Percentiles rank a stretch among this genome's conserved stretches.
These are phyloP conservation scores for Pholiota conissans DNA, from an alignment of 768 basidiomycete genomes.

Conservation along the genomic window DNA sequence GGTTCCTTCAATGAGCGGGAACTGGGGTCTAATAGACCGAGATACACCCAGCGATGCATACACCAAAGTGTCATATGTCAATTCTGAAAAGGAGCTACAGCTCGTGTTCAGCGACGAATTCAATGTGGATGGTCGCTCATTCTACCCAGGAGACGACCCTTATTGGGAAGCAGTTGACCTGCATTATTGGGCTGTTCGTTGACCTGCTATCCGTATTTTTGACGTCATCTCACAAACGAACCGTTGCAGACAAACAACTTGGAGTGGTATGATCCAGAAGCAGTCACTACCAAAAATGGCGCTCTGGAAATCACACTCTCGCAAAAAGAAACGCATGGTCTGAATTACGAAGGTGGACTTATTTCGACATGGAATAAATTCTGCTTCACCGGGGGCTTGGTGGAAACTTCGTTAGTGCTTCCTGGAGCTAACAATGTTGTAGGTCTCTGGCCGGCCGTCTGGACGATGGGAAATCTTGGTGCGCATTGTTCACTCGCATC, in stretches of 20 bases:
- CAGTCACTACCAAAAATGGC: conserved; percentile 73
- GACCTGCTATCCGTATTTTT: conserved; percentile 1
- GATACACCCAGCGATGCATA: conserved; percentile 69
- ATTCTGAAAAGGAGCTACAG: conserved; percentile 54
- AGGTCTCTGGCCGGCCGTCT: conserved; percentile 80
- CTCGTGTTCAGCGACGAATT: conserved; percentile 92
- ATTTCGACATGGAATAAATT: conserved; percentile 86
- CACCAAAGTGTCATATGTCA: conserved; percentile 49
- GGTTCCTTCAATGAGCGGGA: conserved; percentile 62
- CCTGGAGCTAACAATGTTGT: conserved; percentile 66
- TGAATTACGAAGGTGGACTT: conserved; percentile 74
- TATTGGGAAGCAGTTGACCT: conserved; percentile 86
- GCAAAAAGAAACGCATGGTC: conserved; percentile 62
- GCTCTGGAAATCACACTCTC: conserved; percentile 74
- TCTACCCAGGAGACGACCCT: conserved; percentile 87
- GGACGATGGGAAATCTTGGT: conserved; percentile 83
- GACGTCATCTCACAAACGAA: neutral
- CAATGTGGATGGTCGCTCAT: conserved; percentile 74
- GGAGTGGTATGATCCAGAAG: conserved; percentile 89
- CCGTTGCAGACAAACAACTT: conserved; percentile 59
- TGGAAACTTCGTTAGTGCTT: conserved; percentile 67
- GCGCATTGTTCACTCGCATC: conserved; percentile 9
- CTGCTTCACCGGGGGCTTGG: conserved; percentile 87
- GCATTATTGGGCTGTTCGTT: conserved; percentile 69
- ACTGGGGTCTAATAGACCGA: conserved; percentile 71